Base-by-base conservation (phyloP, 768 basidiomycete species). In the Leccinum pellstonianum region DNA sequence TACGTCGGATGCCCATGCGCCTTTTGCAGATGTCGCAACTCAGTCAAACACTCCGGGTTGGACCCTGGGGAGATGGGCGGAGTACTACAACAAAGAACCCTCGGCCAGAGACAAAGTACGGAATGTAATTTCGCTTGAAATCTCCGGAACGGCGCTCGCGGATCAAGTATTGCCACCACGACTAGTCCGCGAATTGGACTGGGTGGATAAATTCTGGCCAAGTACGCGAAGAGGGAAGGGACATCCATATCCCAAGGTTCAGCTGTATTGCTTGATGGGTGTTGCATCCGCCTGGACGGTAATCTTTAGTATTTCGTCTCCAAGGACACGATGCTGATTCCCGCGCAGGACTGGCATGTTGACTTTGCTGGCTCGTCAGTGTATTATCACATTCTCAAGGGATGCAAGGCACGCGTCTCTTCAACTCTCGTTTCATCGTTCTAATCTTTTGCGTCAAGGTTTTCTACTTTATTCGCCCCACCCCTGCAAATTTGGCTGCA, bases 281-380 rank as follows among this genome's bases (percentile, higher is more conserved):
- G 94, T 96, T 21, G 87, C 85, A 8, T 83, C 86, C 23, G 92
- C 93, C 31, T 98, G 95, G 93, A 99, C 96, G 62, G 95, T 94
- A 65, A 69, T 87, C 77, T n/a, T 60, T 3, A 2, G 21, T 54
- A 47, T 38, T 59, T 56, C 47, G 7, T 55, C 31, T 55, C 12
- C 12, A 12, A 4, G 2, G 5, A 4, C 17, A 48, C 57, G 2
- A 48, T 52, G 12, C 49, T 58, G 37, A 58, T 60, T 47, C 53
- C 17, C 41, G 6, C 31, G 52, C 68, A 95, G 94, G 96, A 98
- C 70, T 98, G 95, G 97, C 96, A 99, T 68, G 80, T 98, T 60
- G 97, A 99, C 76, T 98, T 99, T 70, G 96, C 96, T 21, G 97
- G 95, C 1, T 95, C 92, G 2, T 96, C 91, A 1, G 96, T 95